Base-by-base conservation (phyloP, 2,329 filamentous ascomycete species). In the Leptosphaerulina australis region DNA sequence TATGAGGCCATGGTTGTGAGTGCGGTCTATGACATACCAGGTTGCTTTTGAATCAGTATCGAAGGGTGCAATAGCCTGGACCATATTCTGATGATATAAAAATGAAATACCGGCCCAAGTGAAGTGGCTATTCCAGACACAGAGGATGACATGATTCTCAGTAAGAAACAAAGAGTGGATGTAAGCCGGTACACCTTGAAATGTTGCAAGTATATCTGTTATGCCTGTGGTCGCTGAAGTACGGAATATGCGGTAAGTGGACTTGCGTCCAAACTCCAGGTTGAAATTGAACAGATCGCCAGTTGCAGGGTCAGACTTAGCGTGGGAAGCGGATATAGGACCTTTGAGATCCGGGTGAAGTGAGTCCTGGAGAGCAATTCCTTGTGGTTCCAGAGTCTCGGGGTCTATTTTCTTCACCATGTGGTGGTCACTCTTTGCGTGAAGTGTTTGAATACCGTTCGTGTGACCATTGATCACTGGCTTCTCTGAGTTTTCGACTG, bases 211-310 rank as follows among this genome's bases (percentile, higher is more conserved):
- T 14, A 94, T 85, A 0, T 84, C 81, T 0, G 88, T 90, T 45
- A 83, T 75, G 0, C 86, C 88, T 0, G 83, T 87, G 0, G 78
- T 68, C 0, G 84, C 81, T 14, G 81, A 86, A 2, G 84, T 81
- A 1, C 80, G 75, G 69, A 92, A 94, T 12, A 94, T 66, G 12
- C 87, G 84, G 66, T 93, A 94, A 0, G 78, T 83, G 0, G 82
- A 70, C 0, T 65, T 67, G 0, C 68, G 71, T 0, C 84, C 85
- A 14, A 89, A 68, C 0, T 84, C 79, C n/a, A 92, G 81, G 64
- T 95, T 95, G 74, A 83, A 93, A 72, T 94, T 95, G 79, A 83
- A 93, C 5, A 89, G 66, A 56, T 94, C 89, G 5, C 90, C 90
- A 0, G 86, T 91, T 0, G 74, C 70, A 0, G 87, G 88, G 66